phyloP scores from a whole-genome alignment of 73 alveolate species.

The Paramecium pentaurelia region DNA sequence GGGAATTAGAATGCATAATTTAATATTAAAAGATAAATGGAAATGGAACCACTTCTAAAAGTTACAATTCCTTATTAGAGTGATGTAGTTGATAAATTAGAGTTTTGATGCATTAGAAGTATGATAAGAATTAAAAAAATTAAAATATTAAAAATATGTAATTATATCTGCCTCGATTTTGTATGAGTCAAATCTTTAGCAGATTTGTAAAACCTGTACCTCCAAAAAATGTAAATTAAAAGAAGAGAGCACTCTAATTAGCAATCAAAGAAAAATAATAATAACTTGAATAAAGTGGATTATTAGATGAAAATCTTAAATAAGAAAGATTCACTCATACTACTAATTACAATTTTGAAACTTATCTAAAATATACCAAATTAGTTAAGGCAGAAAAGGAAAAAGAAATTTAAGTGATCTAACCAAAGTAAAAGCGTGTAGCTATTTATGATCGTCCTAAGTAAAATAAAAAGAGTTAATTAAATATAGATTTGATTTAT shows the following conservation, averaged over 20 bases:
- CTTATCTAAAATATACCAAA: slow-evolving; percentile 11
- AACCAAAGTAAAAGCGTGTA: not conserved
- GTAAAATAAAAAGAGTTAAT: not conserved
- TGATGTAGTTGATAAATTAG: not conserved
- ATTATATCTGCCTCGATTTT: not conserved
- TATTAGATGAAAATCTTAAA: slow-evolving; percentile 16
- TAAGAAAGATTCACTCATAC: not conserved
- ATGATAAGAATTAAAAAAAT: not conserved
- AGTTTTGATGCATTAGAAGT: not conserved
- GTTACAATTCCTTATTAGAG: slow-evolving; percentile 32
- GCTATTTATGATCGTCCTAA: slow-evolving; percentile 22
- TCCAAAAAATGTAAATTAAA: not conserved
- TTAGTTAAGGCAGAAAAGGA: not conserved
- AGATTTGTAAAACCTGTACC: not conserved
- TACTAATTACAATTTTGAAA: slow-evolving; percentile 32
- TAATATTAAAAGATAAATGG: slow-evolving; percentile 58
- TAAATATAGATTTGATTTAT: not conserved
- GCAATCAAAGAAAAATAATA: slow-evolving; percentile 2
- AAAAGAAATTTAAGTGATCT: not conserved
- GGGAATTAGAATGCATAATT: slow-evolving; percentile 64
- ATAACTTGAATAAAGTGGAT: not conserved
- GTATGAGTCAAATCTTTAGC: not conserved
- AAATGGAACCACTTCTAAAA: slow-evolving; percentile 9
- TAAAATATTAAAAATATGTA: not conserved
- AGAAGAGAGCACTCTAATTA: not conserved